These are phyloP conservation scores for Deinandra increscens DNA, from an alignment of 129 eudicot species.

Conservation along the genomic window DNA sequence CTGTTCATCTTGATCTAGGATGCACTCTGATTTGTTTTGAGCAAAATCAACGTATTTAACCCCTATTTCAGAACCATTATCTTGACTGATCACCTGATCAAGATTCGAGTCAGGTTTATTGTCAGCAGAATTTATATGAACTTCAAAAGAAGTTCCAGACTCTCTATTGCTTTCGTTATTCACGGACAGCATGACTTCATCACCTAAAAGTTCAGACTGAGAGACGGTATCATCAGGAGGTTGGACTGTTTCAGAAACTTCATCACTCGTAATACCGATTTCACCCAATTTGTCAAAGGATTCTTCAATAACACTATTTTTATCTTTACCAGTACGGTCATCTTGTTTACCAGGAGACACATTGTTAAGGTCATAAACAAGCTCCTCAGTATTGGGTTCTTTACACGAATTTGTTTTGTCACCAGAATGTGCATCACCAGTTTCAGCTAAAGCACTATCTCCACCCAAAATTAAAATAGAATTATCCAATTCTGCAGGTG, in stretches of 20 bases:
- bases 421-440: constrained; percentile 25
- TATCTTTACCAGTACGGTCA: background rate
- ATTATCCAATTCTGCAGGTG: constrained; percentile 20
- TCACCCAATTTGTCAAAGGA: constrained; percentile 26
- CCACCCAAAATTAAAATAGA: constrained; percentile 20
- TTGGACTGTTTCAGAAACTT: constrained; percentile 37
- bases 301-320: constrained; percentile 25
- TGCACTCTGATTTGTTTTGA: constrained; percentile 12
- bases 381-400: constrained; percentile 26
- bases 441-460: constrained; percentile 23
- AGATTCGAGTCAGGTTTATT: constrained; percentile 16
- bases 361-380: constrained; percentile 34
- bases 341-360: constrained; percentile 31
- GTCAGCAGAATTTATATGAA: constrained; percentile 21
- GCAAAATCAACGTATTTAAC: constrained; percentile 1
- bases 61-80: constrained; percentile 27
- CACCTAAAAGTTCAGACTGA: constrained; percentile 38
- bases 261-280: constrained; percentile 22
- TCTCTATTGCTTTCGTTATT: constrained; percentile 24
- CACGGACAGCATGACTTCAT: constrained; percentile 34
- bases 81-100: constrained; percentile 31
- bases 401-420: constrained; percentile 28
- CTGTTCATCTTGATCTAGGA: background rate
- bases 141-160: constrained; percentile 26
- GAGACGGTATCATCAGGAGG: constrained; percentile 32